Conservation (phyloP, 768 basidiomycete species). For the Dioszegia hungarica region DNA sequence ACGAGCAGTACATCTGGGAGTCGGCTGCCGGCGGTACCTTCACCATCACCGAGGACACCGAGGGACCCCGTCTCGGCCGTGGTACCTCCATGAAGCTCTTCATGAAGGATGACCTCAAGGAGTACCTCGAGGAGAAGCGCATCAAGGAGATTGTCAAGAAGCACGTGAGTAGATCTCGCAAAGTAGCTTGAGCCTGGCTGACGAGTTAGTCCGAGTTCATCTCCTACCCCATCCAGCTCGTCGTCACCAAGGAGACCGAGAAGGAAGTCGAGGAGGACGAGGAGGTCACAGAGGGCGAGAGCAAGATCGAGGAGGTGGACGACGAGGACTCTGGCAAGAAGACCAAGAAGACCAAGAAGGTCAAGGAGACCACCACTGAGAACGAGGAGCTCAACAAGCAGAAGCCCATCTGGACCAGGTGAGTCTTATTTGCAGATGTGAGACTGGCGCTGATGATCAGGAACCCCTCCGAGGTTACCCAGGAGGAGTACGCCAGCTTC, state of each 20-base stretch:
- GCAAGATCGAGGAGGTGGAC: slow-evolving; percentile 62
- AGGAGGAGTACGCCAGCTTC: slow-evolving; percentile 91
- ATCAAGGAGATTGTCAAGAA: slow-evolving; percentile 99
- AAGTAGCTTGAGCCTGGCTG: not conserved
- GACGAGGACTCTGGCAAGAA: slow-evolving; percentile 65
- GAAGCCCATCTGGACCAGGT: slow-evolving; percentile 92
- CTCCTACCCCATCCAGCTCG: slow-evolving; percentile 97
- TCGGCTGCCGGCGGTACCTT: slow-evolving; percentile 99
- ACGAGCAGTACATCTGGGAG: slow-evolving; percentile 99
- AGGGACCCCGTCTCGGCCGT: slow-evolving; percentile 85
- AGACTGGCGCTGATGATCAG: slow-evolving; percentile 50
- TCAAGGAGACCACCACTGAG: slow-evolving; percentile 78
- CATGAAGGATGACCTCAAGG: slow-evolving; percentile 97
- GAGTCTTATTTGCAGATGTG: not conserved
- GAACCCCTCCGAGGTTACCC: slow-evolving; percentile 87
- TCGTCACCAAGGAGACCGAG: slow-evolving; percentile 98
- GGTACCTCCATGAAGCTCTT: slow-evolving; percentile 71
- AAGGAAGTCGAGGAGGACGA: slow-evolving; percentile 65
- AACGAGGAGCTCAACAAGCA: slow-evolving; percentile 99
- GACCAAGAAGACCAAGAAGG: slow-evolving; percentile 88
- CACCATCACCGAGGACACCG: slow-evolving; percentile 90
- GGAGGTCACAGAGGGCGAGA: slow-evolving; percentile 80
- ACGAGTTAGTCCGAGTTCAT: slow-evolving; percentile 81
- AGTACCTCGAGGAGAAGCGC: slow-evolving; percentile 98
- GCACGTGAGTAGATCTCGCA: slow-evolving; percentile 57